Percentiles rank a stretch among this genome's conserved stretches.
Conservation (phyloP, 495 filamentous ascomycete species). For the Patellaria atrata region DNA sequence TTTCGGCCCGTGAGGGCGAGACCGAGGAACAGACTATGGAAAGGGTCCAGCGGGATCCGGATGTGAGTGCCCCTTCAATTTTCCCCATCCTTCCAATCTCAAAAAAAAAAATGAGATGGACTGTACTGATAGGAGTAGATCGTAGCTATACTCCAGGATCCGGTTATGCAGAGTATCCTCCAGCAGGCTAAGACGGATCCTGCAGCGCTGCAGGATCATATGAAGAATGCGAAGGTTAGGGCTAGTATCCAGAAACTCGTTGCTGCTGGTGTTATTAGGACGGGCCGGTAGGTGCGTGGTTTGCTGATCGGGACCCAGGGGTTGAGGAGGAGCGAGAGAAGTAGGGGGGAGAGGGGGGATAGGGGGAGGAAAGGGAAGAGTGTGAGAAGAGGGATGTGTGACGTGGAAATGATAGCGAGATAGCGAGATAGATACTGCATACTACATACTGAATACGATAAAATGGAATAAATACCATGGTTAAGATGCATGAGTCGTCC, state of each 20-base stretch:
- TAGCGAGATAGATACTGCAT: too few relatives aligned
- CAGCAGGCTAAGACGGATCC: slow-evolving; percentile 92
- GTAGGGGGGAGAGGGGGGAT: not conserved
- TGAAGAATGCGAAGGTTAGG: slow-evolving; percentile 76
- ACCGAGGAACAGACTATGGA: slow-evolving; percentile 93
- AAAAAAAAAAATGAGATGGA: slow-evolving; percentile 18
- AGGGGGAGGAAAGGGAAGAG: too few relatives aligned
- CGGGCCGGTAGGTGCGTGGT: slow-evolving; percentile 46
- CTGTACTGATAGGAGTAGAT: slow-evolving; percentile 49
- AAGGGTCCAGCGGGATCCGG: slow-evolving; percentile 80
- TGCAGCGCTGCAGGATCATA: slow-evolving; percentile 83
- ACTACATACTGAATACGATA: too few relatives aligned
- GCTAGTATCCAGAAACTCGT: slow-evolving; percentile 85
- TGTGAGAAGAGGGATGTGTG: too few relatives aligned
- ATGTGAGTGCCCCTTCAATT: slow-evolving; percentile 43
- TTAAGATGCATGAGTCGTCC: too few relatives aligned
- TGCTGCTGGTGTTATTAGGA: slow-evolving; percentile 78
- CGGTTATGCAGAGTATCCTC: slow-evolving; percentile 94
- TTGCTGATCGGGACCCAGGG: too few relatives aligned
- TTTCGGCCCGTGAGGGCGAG: slow-evolving; percentile 76
- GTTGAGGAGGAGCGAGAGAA: not conserved
- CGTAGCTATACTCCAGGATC: slow-evolving; percentile 80
- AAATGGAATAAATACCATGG: too few relatives aligned
- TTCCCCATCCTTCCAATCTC: slow-evolving; percentile 1
- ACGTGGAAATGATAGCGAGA: too few relatives aligned